Base-by-base conservation (phyloP, 306 rosid genomes). In the Malus sieversii region DNA sequence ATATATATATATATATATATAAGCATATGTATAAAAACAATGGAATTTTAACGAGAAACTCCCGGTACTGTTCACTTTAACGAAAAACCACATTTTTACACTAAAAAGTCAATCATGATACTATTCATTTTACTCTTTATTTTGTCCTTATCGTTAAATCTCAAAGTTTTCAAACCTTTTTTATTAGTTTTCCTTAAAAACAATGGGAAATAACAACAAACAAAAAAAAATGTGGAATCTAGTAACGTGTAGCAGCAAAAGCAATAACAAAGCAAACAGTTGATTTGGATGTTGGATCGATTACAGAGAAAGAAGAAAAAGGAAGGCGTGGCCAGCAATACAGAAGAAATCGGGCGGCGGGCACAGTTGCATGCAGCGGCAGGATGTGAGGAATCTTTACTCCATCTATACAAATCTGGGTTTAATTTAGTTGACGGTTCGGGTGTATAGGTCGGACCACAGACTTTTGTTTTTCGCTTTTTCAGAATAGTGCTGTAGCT, bases 381-480 rank as follows among this genome's bases (percentile, higher is more conserved):
- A 12, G 29, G 63, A 58, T 58, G 15, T 57, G 29, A 13, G 15
- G 13, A 13, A 8, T 11, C 27, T 2, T n/a, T 58, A 9, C 62
- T 58, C 62, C 27, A 10, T n/a, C 13, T n/a, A n/a, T 57, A 16
- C 61, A 20, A 27, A 9, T 58, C 27, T 58, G 30, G 63, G 30
- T 58, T 58, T 58, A 23, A 27, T 27, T 25, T 61, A 61, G 35
- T 61, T 61, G 66, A 30, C 71, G 60, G 60, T 22, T 30, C 15
- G 61, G 61, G 62, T 61, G 12, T 60, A 33, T 57, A 64, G 46
- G 40, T 59, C 65, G 63, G 78, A 77, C 79, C 73, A 57, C 70
- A 57, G n/a, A 40, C 75, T 78, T 57, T 45, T 22, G 15, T 11
- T n/a, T 30, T 8, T 42, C 5, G 71, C 51, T 18, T 58, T 55